Percentiles rank a stretch among this genome's conserved stretches.
phyloP scores from a whole-genome alignment of 192 early-diverging fungal genomes.

The Coemansia furcata region DNA sequence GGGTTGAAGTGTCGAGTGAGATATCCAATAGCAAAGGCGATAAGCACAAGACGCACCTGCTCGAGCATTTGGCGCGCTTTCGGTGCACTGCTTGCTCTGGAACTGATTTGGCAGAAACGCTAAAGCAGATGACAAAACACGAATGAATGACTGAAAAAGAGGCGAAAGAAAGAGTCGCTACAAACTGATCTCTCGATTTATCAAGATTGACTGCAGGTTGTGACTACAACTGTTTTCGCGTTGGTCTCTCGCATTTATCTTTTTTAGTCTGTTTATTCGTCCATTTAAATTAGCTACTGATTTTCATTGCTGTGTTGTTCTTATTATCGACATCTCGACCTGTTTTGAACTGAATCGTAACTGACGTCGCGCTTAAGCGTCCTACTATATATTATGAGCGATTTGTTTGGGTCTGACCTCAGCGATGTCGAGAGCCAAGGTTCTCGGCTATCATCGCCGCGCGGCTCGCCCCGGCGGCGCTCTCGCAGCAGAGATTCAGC shows the following conservation, averaged over 20 bases:
- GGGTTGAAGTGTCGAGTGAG: conserved; percentile 54
- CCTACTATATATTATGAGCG: conserved; percentile 31
- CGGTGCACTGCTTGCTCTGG: neutral
- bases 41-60: conserved; percentile 53
- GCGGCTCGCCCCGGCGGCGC: neutral
- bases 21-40: conserved; percentile 54
- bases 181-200: neutral
- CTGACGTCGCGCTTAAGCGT: neutral
- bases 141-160: neutral
- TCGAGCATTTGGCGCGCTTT: conserved; percentile 38
- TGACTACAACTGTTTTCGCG: neutral
- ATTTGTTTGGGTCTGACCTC: conserved; percentile 47
- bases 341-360: neutral
- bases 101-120: neutral
- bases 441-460: conserved; percentile 2
- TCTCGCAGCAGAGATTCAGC: conserved; percentile 2
- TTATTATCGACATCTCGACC: neutral
- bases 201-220: neutral
- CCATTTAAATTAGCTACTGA: neutral
- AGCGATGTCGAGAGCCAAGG: conserved; percentile 31
- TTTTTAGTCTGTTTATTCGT: neutral
- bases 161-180: neutral
- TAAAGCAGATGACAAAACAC: conserved; percentile 6
- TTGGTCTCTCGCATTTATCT: neutral
- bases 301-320: neutral